A percentile compares a stretch with the other conserved stretches of the same genome.
phyloP scores from a whole-genome alignment of 441 rosid species.

The Omphalea diandra region DNA sequence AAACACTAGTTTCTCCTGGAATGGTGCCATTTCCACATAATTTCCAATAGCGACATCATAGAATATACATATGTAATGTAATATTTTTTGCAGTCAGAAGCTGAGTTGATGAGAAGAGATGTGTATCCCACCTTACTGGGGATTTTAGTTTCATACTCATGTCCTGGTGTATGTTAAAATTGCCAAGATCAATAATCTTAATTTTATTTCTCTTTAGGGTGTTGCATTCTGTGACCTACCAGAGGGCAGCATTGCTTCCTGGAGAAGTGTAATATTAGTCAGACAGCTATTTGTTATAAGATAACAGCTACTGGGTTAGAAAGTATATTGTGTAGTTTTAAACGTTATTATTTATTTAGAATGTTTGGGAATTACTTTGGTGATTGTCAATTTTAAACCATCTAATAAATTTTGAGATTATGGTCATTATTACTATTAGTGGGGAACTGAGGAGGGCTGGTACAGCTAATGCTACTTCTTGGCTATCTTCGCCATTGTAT shows the following conservation, averaged over 20 bases:
- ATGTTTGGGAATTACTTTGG: neutral
- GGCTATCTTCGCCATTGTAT: neutral
- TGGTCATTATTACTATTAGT: neutral
- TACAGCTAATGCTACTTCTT: neutral
- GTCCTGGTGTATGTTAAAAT: neutral
- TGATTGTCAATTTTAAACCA: neutral
- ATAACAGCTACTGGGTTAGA: constrained; percentile 6
- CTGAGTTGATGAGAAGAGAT: constrained; percentile 88
- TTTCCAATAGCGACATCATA: neutral
- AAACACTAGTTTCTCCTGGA: neutral
- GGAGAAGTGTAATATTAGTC: constrained; percentile 68
- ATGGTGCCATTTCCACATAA: neutral
- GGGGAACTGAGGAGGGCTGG: neutral
- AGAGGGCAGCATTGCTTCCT: constrained; percentile 97
- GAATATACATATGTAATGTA: neutral
- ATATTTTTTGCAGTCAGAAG: constrained; percentile 65
- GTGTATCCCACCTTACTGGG: constrained; percentile 95
- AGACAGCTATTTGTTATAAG: neutral
- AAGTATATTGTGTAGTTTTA: constrained; percentile 13
- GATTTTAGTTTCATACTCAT: constrained; percentile 44
- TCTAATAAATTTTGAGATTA: constrained; percentile 12
- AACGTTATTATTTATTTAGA: neutral
- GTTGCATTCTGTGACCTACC: constrained; percentile 85
- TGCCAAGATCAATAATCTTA: constrained; percentile 15
- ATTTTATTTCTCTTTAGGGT: constrained; percentile 49